A percentile compares a stretch with the other conserved stretches of the same genome.
phyloP scores from a whole-genome alignment of 78 protist genomes.

The Chrysochromulina parva region DNA sequence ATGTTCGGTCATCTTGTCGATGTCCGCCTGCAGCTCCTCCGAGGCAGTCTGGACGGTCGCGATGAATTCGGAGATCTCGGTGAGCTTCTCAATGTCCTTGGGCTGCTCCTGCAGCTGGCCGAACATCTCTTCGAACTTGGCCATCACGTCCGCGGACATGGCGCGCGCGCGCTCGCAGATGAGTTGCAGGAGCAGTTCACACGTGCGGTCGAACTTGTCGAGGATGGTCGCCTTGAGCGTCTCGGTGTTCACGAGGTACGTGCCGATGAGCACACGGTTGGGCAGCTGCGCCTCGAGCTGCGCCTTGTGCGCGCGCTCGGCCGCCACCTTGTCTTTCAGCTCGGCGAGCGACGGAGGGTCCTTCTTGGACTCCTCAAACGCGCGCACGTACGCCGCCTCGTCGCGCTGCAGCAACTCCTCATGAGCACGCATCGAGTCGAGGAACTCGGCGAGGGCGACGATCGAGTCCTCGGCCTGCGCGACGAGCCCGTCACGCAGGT shows the following conservation, averaged over 20 bases:
- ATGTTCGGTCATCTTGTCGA: neutral
- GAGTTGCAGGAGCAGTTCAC: neutral
- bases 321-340: neutral
- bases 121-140: neutral
- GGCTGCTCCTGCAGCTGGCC: neutral
- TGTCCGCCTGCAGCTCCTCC: neutral
- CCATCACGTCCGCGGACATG: neutral
- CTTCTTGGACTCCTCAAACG: neutral
- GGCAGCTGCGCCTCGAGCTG: neutral
- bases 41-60: neutral
- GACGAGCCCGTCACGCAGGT: neutral
- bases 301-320: neutral
- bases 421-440: neutral
- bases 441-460: neutral
- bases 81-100: neutral
- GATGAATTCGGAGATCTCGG: neutral
- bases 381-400: neutral
- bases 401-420: neutral
- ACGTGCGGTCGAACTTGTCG: neutral
- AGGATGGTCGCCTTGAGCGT: neutral
- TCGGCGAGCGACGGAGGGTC: neutral
- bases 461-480: neutral
- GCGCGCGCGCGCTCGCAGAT: neutral
- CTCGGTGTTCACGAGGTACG: neutral
- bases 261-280: neutral